phyloP scores from a whole-genome alignment of 371 early-diverging fungal species.

The Mortierella sp. region DNA sequence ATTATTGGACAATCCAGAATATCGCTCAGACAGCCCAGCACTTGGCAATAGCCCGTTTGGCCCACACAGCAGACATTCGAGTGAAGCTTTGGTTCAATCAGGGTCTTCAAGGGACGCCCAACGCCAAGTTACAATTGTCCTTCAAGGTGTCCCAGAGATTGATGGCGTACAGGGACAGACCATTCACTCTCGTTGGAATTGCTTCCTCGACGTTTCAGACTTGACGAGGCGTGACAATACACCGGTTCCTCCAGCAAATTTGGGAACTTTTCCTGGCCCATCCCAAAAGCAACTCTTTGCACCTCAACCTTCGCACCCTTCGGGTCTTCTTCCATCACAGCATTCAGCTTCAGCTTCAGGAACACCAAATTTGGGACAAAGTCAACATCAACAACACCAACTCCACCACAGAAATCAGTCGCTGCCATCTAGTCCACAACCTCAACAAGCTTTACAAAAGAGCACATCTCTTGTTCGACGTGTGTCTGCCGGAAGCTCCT shows the following conservation, averaged over 20 bases:
- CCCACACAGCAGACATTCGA: slow-evolving; percentile 32
- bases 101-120: slow-evolving; percentile 40
- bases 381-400: slow-evolving; percentile 33
- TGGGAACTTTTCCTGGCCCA: slow-evolving; percentile 10
- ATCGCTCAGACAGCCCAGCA: slow-evolving; percentile 24
- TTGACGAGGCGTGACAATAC: slow-evolving; percentile 64
- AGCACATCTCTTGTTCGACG: slow-evolving; percentile 31
- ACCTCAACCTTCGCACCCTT: slow-evolving; percentile 47
- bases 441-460: slow-evolving; percentile 40
- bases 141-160: slow-evolving; percentile 67
- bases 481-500: slow-evolving; percentile 29
- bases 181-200: slow-evolving; percentile 77
- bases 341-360: slow-evolving; percentile 17
- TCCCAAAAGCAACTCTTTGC: slow-evolving; percentile 39
- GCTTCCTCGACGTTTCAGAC: slow-evolving; percentile 72
- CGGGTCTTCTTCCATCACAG: slow-evolving; percentile 29
- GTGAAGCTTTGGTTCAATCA: slow-evolving; percentile 23
- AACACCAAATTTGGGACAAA: slow-evolving; percentile 22
- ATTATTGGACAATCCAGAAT: slow-evolving; percentile 65
- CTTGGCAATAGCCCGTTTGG: slow-evolving; percentile 20
- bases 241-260: slow-evolving; percentile 5
- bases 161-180: slow-evolving; percentile 64
- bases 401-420: slow-evolving; percentile 47
- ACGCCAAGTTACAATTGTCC: slow-evolving; percentile 72
- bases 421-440: slow-evolving; percentile 51